Evolutionary conservation across 805 yeast genomes (phyloP).

Genomic region (Saccharomycopsis selenospora): DNA sequence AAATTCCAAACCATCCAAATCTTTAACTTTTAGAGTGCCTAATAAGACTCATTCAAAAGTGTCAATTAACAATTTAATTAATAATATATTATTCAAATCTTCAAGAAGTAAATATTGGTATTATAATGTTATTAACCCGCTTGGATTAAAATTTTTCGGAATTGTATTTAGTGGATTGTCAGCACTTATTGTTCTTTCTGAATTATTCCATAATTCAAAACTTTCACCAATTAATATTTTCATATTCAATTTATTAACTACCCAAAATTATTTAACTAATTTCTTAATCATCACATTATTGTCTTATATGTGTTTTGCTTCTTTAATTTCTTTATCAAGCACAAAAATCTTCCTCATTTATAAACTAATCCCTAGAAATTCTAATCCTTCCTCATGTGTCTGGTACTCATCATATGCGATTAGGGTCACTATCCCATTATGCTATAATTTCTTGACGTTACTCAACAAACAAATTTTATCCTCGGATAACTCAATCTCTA

Average conservation of each 20-base stretch:
- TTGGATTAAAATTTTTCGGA: conserved; percentile 37
- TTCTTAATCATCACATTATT: conserved; percentile 38
- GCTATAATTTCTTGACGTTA: conserved; percentile 69
- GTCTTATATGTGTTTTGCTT: conserved; percentile 61
- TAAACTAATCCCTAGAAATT: conserved; percentile 61
- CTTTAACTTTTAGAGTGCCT: conserved; percentile 28
- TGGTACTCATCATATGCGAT: conserved; percentile 78
- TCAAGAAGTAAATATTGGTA: conserved; percentile 38
- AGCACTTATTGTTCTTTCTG: conserved; percentile 59
- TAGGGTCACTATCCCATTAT: conserved; percentile 73
- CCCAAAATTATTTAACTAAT: conserved; percentile 33
- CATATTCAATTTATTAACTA: conserved; percentile 30
- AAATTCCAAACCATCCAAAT: conserved; percentile 33
- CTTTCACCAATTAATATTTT: conserved; percentile 53
- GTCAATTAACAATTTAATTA: conserved; percentile 23
- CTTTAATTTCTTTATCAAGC: conserved; percentile 58
- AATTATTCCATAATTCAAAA: conserved; percentile 61
- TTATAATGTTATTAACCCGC: conserved; percentile 41
- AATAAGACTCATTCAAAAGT: conserved; percentile 19
- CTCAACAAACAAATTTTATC: conserved; percentile 29
- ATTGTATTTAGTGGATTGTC: conserved; percentile 39
- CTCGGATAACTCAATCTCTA: conserved; percentile 22
- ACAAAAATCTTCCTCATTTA: conserved; percentile 69
- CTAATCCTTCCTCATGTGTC: conserved; percentile 68
- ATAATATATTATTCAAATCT: conserved; percentile 26